phyloP scores from a whole-genome alignment of 768 basidiomycete genomes.

The Gymnopilus dilepis region DNA sequence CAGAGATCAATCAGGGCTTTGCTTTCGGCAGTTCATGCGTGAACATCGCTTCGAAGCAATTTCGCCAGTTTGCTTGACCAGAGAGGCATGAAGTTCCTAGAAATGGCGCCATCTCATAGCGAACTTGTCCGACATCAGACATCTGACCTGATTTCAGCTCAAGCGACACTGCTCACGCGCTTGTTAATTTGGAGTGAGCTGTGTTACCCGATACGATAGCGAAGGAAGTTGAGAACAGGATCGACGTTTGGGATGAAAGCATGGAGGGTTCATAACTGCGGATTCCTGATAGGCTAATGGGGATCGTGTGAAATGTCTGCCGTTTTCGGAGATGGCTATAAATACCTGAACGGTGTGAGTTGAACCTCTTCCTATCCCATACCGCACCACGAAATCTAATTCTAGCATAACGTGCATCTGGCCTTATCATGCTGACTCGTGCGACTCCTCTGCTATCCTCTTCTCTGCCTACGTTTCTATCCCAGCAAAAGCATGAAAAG shows the following conservation, averaged over 20 bases:
- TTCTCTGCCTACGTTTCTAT: neutral
- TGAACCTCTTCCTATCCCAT: neutral
- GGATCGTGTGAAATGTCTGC: neutral
- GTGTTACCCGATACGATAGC: too few species aligned
- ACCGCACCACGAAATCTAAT: neutral
- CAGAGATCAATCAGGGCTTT: neutral
- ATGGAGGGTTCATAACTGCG: neutral
- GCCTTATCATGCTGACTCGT: neutral
- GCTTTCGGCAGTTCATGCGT: neutral
- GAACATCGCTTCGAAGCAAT: neutral
- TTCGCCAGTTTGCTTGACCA: neutral
- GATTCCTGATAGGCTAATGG: neutral
- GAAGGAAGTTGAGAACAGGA: neutral
- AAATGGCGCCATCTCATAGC: neutral
- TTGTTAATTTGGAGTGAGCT: too few species aligned
- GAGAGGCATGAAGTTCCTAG: neutral
- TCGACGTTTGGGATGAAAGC: neutral
- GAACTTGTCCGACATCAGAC: neutral
- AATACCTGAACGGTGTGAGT: too few species aligned
- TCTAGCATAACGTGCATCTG: neutral
- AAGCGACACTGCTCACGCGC: too few species aligned
- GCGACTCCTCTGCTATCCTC: neutral
- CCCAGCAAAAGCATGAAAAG: neutral
- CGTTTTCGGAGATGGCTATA: neutral
- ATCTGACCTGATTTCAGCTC: neutral